Evolutionary conservation across 768 basidiomycete genomes (phyloP).

Genomic region (Calocybe gangraenosa): DNA sequence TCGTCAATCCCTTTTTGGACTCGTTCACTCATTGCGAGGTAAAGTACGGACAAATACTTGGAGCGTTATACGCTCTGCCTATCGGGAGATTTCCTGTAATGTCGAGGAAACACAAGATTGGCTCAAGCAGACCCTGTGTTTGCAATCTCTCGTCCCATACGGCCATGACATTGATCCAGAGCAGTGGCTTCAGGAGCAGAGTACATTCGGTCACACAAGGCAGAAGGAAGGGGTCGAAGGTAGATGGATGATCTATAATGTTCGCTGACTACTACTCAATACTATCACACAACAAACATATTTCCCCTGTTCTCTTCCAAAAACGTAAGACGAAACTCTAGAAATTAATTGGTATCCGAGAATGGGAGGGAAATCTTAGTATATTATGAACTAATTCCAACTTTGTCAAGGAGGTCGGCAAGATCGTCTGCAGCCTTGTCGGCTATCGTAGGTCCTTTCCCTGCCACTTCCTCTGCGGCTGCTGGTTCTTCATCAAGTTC

Average conservation of each 20-base stretch:
- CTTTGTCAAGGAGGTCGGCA: constrained; percentile 64
- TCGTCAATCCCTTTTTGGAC: constrained; percentile 36
- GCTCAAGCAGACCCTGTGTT: constrained; percentile 45
- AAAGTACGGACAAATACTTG: constrained; percentile 56
- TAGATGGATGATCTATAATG: constrained; percentile 60
- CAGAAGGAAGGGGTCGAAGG: constrained; percentile 54
- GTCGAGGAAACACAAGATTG: constrained; percentile 38
- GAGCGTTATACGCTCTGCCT: constrained; percentile 55
- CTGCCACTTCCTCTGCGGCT: constrained; percentile 25
- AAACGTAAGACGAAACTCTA: too few relatives aligned
- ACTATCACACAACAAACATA: too few relatives aligned
- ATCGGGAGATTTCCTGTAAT: constrained; percentile 54
- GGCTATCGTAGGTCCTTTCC: constrained; percentile 19
- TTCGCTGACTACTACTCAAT: constrained; percentile 21
- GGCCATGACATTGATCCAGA: constrained; percentile 30
- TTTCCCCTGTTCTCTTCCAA: too few relatives aligned
- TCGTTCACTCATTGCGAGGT: constrained; percentile 43
- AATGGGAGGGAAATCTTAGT: background rate
- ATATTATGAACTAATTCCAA: constrained; percentile 34
- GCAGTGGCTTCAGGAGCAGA: constrained; percentile 48
- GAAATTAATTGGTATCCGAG: too few relatives aligned
- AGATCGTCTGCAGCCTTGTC: constrained; percentile 49
- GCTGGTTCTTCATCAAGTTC: constrained; percentile 50
- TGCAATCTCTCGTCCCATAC: constrained; percentile 31
- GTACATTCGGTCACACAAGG: constrained; percentile 41